phyloP scores from a whole-genome alignment of 2,329 filamentous ascomycete genomes.

The Mollisia scopiformis region DNA sequence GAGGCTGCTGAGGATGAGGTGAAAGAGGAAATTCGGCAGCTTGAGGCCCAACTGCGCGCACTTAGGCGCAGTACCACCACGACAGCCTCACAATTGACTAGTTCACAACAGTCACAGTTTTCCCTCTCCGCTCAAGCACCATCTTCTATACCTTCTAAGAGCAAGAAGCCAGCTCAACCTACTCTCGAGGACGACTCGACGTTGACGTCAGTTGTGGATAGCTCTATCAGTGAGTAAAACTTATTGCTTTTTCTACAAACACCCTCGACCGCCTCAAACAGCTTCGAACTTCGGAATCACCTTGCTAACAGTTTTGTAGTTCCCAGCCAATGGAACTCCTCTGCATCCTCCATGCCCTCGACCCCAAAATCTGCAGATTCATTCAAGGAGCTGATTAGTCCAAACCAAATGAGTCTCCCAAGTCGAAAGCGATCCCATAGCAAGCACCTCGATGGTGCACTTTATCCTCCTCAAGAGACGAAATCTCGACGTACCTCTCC shows the following conservation, averaged over 20 bases:
- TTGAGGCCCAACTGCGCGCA: constrained; percentile 34
- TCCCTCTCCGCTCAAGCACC: background rate
- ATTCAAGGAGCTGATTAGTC: constrained; percentile 16
- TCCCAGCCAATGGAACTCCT: background rate
- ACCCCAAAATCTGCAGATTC: constrained; percentile 27
- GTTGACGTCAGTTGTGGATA: constrained; percentile 1
- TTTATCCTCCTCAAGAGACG: constrained; percentile 23
- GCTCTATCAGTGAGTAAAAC: constrained; percentile 4
- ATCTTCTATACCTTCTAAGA: background rate
- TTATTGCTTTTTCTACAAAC: background rate
- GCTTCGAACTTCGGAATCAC: background rate
- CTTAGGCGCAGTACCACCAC: constrained; percentile 14
- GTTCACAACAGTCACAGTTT: constrained; percentile 1
- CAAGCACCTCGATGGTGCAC: constrained; percentile 26
- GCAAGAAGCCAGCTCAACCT: background rate
- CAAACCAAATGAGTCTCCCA: constrained; percentile 25
- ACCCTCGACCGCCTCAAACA: background rate
- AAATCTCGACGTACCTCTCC: constrained; percentile 37
- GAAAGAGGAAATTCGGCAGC: constrained; percentile 33
- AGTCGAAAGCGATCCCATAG: constrained; percentile 36
- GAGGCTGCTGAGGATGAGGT: constrained; percentile 32
- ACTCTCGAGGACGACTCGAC: background rate
- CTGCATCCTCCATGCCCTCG: constrained; percentile 13
- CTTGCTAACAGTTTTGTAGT: background rate
- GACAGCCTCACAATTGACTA: constrained; percentile 18